phyloP scores from a whole-genome alignment of 805 yeast genomes.

The Teunomyces kruisii region DNA sequence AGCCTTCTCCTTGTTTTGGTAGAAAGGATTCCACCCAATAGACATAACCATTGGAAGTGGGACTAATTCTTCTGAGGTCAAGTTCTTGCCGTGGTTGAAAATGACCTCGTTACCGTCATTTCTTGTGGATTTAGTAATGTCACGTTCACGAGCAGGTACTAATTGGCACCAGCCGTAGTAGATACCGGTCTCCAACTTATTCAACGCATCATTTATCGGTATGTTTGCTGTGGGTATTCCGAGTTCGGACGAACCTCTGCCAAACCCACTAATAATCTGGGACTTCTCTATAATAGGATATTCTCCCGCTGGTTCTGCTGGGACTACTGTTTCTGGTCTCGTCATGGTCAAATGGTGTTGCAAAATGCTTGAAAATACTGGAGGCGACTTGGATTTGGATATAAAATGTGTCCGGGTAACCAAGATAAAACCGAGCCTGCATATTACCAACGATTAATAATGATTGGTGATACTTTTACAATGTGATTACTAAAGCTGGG shows the following conservation, averaged over 20 bases:
- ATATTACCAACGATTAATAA: not conserved
- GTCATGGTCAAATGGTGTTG: not conserved
- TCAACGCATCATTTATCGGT: slow-evolving; percentile 52
- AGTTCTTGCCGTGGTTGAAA: slow-evolving; percentile 59
- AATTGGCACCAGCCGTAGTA: slow-evolving; percentile 77
- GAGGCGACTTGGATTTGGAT: not conserved
- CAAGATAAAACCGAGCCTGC: not conserved
- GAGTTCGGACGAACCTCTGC: slow-evolving; percentile 89
- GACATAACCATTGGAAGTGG: slow-evolving; percentile 90
- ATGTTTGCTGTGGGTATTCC: slow-evolving; percentile 97
- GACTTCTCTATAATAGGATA: slow-evolving; percentile 45
- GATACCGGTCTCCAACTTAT: slow-evolving; percentile 67
- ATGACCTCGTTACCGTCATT: slow-evolving; percentile 31
- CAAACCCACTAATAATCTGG: slow-evolving; percentile 77
- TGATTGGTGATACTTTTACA: not conserved
- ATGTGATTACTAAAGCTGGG: not conserved
- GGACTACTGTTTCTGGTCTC: slow-evolving; percentile 27
- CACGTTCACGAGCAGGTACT: slow-evolving; percentile 14
- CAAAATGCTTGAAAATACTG: too few relatives aligned
- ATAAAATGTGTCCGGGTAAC: not conserved
- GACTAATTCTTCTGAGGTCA: slow-evolving; percentile 43
- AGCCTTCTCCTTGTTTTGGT: slow-evolving; percentile 72
- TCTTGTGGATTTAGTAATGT: slow-evolving; percentile 7
- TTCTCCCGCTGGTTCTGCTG: slow-evolving; percentile 36
- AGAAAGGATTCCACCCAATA: slow-evolving; percentile 94